These are phyloP conservation scores for Aspergillus novofumigatus DNA, from an alignment of 2,329 filamentous ascomycete species.

Conservation along the genomic window DNA sequence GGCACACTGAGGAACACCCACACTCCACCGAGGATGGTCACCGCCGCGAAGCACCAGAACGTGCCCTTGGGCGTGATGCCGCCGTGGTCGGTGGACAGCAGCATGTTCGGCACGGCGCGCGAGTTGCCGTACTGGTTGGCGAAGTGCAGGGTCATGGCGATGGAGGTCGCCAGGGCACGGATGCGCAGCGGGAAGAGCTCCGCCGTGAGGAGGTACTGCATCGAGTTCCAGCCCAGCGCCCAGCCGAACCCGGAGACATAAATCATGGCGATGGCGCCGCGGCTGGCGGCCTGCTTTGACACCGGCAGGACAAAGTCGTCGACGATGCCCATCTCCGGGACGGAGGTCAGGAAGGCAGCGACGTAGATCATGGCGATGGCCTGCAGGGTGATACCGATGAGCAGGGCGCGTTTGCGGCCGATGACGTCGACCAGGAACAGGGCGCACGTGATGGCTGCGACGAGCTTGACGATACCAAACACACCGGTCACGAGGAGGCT, in stretches of 20 bases:
- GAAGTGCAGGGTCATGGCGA: constrained; percentile 76
- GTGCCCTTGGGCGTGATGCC: constrained; percentile 59
- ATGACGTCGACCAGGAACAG: constrained; percentile 77
- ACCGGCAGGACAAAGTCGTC: constrained; percentile 47
- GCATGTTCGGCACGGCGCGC: constrained; percentile 71
- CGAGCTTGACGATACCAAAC: constrained; percentile 71
- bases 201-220: constrained; percentile 74
- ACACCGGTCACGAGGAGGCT: constrained; percentile 69
- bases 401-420: constrained; percentile 65
- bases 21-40: constrained; percentile 63
- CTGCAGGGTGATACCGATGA: constrained; percentile 59
- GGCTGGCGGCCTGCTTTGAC: constrained; percentile 54
- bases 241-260: constrained; percentile 66
- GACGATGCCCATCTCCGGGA: constrained; percentile 53
- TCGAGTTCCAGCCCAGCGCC: constrained; percentile 69
- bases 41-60: constrained; percentile 69
- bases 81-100: constrained; percentile 44
- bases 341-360: constrained; percentile 58
- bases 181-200: constrained; percentile 74
- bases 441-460: constrained; percentile 63
- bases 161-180: constrained; percentile 64
- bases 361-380: constrained; percentile 60
- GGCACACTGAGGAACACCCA: constrained; percentile 73
- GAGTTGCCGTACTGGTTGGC: constrained; percentile 74
- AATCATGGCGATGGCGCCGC: constrained; percentile 66